Conservation (phyloP, 805 yeast genomes). For the Monosporozyma yasuniensis region DNA sequence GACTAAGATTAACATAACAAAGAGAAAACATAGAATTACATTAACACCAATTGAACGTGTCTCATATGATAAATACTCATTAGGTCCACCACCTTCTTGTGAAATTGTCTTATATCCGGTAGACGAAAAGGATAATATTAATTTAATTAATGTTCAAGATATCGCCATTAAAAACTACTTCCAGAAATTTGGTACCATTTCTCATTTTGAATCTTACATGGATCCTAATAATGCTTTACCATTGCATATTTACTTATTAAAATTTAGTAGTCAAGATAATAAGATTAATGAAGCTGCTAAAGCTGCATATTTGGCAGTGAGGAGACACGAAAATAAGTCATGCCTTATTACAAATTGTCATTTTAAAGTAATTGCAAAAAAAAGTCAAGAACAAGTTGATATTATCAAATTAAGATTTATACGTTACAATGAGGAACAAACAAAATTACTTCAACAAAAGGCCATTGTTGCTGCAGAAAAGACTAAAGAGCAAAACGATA, state of each 20-base stretch:
- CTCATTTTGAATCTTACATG: conserved; percentile 46
- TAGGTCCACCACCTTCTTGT: conserved; percentile 65
- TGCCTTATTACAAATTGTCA: conserved; percentile 42
- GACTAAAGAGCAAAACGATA: not conserved
- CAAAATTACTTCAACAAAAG: not conserved
- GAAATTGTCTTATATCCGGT: conserved; percentile 63
- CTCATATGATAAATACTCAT: conserved; percentile 58
- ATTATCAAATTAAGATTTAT: conserved; percentile 23
- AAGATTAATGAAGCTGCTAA: conserved; percentile 41
- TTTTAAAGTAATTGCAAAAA: conserved; percentile 45
- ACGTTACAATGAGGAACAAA: conserved; percentile 24
- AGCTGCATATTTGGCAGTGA: conserved; percentile 39
- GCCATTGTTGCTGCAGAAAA: not conserved
- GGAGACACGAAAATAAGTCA: conserved; percentile 33
- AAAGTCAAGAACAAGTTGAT: conserved; percentile 32
- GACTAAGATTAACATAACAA: conserved; percentile 2
- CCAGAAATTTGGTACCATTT: conserved; percentile 53
- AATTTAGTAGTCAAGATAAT: conserved; percentile 48
- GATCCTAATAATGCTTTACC: conserved; percentile 77
- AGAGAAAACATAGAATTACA: conserved; percentile 12
- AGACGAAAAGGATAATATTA: conserved; percentile 5
- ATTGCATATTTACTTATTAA: conserved; percentile 57
- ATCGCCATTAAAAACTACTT: conserved; percentile 41
- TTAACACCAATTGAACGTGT: conserved; percentile 22
- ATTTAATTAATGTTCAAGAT: conserved; percentile 11